A percentile compares a stretch with the other conserved stretches of the same genome.
phyloP scores from a whole-genome alignment of 2,329 filamentous ascomycete genomes.

The Neopestalotiopsis sp. region DNA sequence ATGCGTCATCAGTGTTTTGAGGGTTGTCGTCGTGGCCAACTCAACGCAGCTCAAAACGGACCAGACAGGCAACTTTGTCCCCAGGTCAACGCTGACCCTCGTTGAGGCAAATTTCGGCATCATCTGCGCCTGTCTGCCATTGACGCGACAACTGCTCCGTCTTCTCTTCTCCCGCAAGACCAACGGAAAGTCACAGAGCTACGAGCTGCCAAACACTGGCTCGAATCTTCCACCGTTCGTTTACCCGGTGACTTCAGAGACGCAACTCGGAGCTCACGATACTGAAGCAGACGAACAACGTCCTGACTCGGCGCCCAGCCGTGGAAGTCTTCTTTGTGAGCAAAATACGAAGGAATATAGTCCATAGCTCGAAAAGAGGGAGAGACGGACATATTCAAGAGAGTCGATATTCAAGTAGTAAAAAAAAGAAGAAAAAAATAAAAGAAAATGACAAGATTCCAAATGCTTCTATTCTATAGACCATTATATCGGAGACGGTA shows the following conservation, averaged over 20 bases:
- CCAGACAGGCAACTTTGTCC: slow-evolving; percentile 7
- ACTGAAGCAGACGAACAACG: background rate
- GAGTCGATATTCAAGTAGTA: too few relatives aligned
- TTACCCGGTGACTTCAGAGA: background rate
- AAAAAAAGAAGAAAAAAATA: background rate
- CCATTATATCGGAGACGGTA: too few relatives aligned
- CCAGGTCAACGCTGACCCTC: slow-evolving; percentile 5
- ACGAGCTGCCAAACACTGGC: background rate
- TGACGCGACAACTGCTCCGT: background rate
- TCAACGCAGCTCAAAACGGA: slow-evolving; percentile 3
- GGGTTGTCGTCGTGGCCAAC: background rate
- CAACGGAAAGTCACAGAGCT: background rate
- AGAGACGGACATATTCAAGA: too few relatives aligned
- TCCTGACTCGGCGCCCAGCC: background rate
- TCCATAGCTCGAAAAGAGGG: background rate
- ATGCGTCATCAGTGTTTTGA: slow-evolving; percentile 1
- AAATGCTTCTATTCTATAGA: too few relatives aligned
- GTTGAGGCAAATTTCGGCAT: slow-evolving; percentile 2
- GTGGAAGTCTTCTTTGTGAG: background rate
- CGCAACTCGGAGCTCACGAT: background rate
- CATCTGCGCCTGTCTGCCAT: background rate
- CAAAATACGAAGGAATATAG: background rate
- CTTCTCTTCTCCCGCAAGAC: background rate
- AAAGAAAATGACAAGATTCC: too few relatives aligned
- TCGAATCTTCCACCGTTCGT: background rate